Conservation (phyloP, 2,329 filamentous ascomycete genomes). For the Trichoderma semiorbis region DNA sequence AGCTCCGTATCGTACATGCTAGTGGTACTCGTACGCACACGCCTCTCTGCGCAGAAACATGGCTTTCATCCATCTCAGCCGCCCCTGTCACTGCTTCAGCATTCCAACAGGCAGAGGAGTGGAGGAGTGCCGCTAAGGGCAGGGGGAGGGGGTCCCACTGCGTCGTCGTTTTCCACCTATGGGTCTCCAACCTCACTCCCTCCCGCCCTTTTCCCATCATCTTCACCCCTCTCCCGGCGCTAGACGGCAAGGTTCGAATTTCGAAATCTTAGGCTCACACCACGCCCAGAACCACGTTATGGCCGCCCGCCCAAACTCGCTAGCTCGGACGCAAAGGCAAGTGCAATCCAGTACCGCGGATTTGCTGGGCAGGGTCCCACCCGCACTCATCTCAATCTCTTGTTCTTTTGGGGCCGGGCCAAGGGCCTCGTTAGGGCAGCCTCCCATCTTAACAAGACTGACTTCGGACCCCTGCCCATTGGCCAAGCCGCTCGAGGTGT, state of each 20-base stretch:
- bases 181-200: background rate
- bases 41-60: background rate
- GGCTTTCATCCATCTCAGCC: conserved; percentile 6
- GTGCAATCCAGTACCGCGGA: conserved; percentile 35
- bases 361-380: conserved; percentile 28
- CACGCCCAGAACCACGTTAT: conserved; percentile 21
- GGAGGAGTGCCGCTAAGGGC: conserved; percentile 1
- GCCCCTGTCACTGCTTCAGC: conserved; percentile 11
- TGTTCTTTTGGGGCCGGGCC: conserved; percentile 13
- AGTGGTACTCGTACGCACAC: background rate
- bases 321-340: conserved; percentile 30
- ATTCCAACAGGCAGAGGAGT: background rate
- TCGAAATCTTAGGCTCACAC: conserved; percentile 13
- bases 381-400: conserved; percentile 21
- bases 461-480: conserved; percentile 16
- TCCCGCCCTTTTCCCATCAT: background rate
- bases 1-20: background rate
- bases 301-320: conserved; percentile 24
- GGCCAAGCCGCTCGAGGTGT: conserved; percentile 18
- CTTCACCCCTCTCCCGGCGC: conserved; percentile 5
- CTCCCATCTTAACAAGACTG: conserved; percentile 13
- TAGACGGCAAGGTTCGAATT: background rate
- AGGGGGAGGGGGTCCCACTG: background rate
- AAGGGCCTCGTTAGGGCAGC: conserved; percentile 17
- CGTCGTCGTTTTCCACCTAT: background rate